Evolutionary conservation across 768 basidiomycete genomes (phyloP).

Genomic region (Arthromyces matolae): DNA sequence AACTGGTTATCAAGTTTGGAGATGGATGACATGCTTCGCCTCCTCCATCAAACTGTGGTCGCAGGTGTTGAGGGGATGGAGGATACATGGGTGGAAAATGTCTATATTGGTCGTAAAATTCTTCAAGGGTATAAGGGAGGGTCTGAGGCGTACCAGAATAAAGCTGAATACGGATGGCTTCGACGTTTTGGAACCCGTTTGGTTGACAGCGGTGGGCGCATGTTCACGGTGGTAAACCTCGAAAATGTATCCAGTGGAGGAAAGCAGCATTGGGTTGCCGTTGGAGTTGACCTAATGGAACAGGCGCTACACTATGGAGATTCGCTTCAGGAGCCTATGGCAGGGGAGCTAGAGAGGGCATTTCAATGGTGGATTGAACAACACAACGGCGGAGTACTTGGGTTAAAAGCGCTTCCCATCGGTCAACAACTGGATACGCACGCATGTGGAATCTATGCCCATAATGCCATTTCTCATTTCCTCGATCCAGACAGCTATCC

Average conservation of each 20-base stretch:
- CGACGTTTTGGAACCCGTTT: background rate
- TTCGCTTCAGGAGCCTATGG: background rate
- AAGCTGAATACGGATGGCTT: constrained; percentile 1
- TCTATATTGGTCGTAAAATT: background rate
- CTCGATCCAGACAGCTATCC: constrained; percentile 5
- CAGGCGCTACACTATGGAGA: background rate
- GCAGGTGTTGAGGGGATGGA: background rate
- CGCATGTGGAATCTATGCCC: constrained; percentile 19
- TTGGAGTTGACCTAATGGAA: background rate
- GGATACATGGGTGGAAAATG: background rate
- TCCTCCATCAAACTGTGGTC: background rate
- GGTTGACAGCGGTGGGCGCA: background rate
- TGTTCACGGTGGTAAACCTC: background rate
- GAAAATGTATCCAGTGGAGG: background rate
- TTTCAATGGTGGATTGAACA: background rate
- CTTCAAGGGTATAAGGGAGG: background rate
- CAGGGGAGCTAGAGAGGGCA: background rate
- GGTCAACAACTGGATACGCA: constrained; percentile 13
- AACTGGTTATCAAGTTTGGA: background rate
- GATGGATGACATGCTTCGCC: background rate
- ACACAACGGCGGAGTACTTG: background rate
- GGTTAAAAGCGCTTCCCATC: constrained; percentile 5
- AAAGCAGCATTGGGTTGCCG: constrained; percentile 1
- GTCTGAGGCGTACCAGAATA: background rate
- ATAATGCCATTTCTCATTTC: constrained; percentile 14